phyloP scores from a whole-genome alignment of 371 early-diverging fungal genomes.

The Rhizopus microsporus region DNA sequence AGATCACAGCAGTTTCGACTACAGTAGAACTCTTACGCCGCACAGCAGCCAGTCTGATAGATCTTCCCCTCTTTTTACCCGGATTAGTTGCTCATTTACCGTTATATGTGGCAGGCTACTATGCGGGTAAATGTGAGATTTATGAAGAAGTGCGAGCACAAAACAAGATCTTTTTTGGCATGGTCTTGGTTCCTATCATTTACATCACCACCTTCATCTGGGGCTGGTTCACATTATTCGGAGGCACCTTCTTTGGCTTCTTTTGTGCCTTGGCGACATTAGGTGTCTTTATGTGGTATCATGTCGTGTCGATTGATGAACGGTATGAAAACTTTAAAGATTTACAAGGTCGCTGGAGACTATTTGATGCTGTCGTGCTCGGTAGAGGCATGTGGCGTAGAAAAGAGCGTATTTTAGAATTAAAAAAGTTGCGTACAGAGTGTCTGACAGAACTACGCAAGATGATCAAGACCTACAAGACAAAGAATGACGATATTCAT shows the following conservation, averaged over 20 bases:
- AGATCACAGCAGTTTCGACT: slow-evolving; percentile 44
- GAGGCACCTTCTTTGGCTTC: slow-evolving; percentile 46
- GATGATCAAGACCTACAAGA: slow-evolving; percentile 35
- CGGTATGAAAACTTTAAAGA: slow-evolving; percentile 52
- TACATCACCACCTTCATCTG: slow-evolving; percentile 44
- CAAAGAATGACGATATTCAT: slow-evolving; percentile 37
- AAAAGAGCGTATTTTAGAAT: slow-evolving; percentile 31
- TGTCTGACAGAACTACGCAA: slow-evolving; percentile 32
- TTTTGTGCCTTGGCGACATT: slow-evolving; percentile 41
- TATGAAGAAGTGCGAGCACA: slow-evolving; percentile 62
- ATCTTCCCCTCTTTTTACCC: slow-evolving; percentile 57
- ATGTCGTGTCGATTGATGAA: slow-evolving; percentile 48
- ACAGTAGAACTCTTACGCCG: slow-evolving; percentile 41
- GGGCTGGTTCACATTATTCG: slow-evolving; percentile 46
- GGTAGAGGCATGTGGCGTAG: slow-evolving; percentile 52
- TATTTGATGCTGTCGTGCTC: slow-evolving; percentile 53
- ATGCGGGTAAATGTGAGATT: slow-evolving; percentile 49
- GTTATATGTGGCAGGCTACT: slow-evolving; percentile 52
- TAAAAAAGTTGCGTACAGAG: slow-evolving; percentile 38
- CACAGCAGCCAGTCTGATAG: slow-evolving; percentile 41
- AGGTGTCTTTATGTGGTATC: slow-evolving; percentile 50
- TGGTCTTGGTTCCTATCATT: slow-evolving; percentile 43
- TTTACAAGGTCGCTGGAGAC: slow-evolving; percentile 47
- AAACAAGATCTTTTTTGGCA: slow-evolving; percentile 52
- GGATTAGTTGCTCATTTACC: slow-evolving; percentile 57